Evolutionary conservation across 768 basidiomycete genomes (phyloP), one percentile per base, ranked within the genome.

Genomic region (Chalciporus piperatus): DNA sequence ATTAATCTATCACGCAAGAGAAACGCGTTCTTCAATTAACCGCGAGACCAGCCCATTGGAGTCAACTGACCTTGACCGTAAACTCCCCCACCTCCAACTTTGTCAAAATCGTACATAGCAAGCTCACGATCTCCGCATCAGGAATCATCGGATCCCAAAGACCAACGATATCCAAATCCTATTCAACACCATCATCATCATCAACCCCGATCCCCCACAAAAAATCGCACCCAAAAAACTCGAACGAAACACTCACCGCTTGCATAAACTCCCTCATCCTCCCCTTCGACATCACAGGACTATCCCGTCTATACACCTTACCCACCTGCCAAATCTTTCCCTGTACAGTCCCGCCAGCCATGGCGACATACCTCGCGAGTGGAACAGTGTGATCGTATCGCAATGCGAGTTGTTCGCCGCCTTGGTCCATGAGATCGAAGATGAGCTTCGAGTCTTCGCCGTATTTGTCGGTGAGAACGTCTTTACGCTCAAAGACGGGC

Each of bases 231-330:
- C n/a, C 32, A 37, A 50, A 41, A 40, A 14, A 22, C 22, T 2
- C 47, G 4, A 40, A 4, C 4, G 5, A 20, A 54, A 38, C 2
- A 74, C 83, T 59, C 58, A 94, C 92, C 56, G 96, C 97, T 70
- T 99, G 97, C 63, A 89, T 92, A 64, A 99, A 99, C 74, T 99
- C 97, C 52, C 97, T 82, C 95, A 99, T 97, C 23, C 97, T 79
- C 0, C 97, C 97, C 74, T 99, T 99, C 25, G 86, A 88, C 87
- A 98, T 94, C 50, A 95, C 95, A 0, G 97, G 97, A 57, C 86
- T 92, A 71, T 99, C 97, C 65, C 97, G 75, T 55, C 97, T 77
- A 70, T 98, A 99, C 17, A 99, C 97, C 72, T 98, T 99, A n/a
- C 94, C 95, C 45, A 99, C 85, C 69, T 98, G 97, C 86, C 93